phyloP scores from a whole-genome alignment of 2,329 filamentous ascomycete genomes.

The Fusarium musae region DNA sequence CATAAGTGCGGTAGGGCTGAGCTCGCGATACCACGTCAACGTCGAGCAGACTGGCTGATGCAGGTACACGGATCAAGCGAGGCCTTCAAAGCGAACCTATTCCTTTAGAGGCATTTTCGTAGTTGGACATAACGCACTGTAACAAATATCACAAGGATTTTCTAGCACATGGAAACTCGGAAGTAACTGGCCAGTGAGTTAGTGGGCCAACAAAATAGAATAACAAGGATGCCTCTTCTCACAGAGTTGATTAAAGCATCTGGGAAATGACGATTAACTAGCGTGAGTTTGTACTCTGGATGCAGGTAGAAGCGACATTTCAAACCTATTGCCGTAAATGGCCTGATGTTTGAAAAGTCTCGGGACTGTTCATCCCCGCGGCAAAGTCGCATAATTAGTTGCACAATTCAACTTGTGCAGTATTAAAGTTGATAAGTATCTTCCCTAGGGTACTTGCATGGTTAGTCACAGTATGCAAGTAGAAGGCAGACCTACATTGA shows the following conservation, averaged over 20 bases:
- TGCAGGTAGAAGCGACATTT: slow-evolving; percentile 36
- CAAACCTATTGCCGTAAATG: slow-evolving; percentile 34
- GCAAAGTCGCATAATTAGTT: slow-evolving; percentile 18
- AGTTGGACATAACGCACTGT: slow-evolving; percentile 22
- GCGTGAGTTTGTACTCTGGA: slow-evolving; percentile 23
- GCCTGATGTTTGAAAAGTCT: slow-evolving; percentile 35
- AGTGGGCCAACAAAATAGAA: slow-evolving; percentile 24
- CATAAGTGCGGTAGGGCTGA: slow-evolving; percentile 35
- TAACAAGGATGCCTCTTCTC: slow-evolving; percentile 39
- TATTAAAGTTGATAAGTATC: background rate
- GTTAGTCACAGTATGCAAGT: background rate
- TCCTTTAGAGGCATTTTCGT: slow-evolving; percentile 36
- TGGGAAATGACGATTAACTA: slow-evolving; percentile 44
- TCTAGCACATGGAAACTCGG: slow-evolving; percentile 30
- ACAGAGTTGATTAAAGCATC: slow-evolving; percentile 21
- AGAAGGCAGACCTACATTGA: slow-evolving; percentile 8
- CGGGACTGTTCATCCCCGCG: slow-evolving; percentile 20
- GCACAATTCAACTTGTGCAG: slow-evolving; percentile 20
- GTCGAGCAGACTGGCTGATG: slow-evolving; percentile 19
- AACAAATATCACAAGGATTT: slow-evolving; percentile 28
- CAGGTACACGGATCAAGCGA: slow-evolving; percentile 22
- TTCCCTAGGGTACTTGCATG: background rate
- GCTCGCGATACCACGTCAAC: slow-evolving; percentile 34
- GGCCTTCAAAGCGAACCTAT: slow-evolving; percentile 9
- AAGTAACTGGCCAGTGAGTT: slow-evolving; percentile 21